Conservation (phyloP, 208 protist species). For the Trypanosoma cruzi region DNA sequence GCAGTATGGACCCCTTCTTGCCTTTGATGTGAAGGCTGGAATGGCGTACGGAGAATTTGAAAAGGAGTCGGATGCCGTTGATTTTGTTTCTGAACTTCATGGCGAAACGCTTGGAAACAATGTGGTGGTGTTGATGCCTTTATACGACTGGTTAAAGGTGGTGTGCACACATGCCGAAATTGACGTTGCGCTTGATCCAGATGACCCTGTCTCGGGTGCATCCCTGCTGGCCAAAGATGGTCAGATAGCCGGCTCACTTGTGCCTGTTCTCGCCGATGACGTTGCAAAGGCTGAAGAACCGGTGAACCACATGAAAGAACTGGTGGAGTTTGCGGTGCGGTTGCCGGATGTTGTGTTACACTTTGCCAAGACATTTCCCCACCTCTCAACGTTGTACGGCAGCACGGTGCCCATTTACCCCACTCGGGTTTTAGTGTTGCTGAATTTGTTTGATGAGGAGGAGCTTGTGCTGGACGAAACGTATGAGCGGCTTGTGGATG, state of each 20-base stretch:
- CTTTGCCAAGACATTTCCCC: constrained; percentile 61
- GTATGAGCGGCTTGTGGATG: constrained; percentile 66
- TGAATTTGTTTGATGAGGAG: constrained; percentile 91
- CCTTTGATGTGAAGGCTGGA: constrained; percentile 69
- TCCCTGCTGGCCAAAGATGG: constrained; percentile 44
- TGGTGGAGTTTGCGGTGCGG: constrained; percentile 55
- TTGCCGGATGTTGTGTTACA: constrained; percentile 63
- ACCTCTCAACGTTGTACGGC: constrained; percentile 72
- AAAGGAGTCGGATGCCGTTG: constrained; percentile 46
- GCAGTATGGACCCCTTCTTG: constrained; percentile 54
- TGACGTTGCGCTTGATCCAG: constrained; percentile 68
- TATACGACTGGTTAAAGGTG: constrained; percentile 82
- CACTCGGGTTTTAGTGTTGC: constrained; percentile 76
- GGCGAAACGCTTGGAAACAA: constrained; percentile 64
- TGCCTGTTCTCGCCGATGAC: constrained; percentile 44
- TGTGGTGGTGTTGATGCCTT: constrained; percentile 61
- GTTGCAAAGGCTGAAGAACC: constrained; percentile 30
- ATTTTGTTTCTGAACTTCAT: constrained; percentile 74
- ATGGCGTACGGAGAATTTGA: constrained; percentile 82
- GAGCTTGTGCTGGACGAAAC: constrained; percentile 73
- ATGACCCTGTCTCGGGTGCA: constrained; percentile 73
- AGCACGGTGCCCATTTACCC: constrained; percentile 73
- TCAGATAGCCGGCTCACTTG: constrained; percentile 36
- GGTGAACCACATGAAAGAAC: constrained; percentile 71
- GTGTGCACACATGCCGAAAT: constrained; percentile 63